phyloP scores from a whole-genome alignment of 2,329 filamentous ascomycete genomes.

The Xylariaceae sp. region DNA sequence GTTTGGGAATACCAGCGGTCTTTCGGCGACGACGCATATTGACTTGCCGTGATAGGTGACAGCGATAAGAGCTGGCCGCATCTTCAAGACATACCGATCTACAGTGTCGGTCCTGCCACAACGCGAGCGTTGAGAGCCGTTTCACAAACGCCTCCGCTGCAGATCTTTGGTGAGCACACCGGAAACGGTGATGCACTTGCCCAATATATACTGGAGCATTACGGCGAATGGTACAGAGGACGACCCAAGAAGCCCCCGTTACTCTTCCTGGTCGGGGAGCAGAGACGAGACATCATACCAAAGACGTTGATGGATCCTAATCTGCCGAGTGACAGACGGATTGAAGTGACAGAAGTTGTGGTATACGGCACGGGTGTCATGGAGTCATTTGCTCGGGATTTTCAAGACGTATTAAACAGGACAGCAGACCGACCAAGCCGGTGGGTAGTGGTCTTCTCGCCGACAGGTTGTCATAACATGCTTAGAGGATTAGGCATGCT shows the following conservation, averaged over 20 bases:
- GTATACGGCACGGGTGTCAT: slow-evolving; percentile 88
- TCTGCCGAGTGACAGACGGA: slow-evolving; percentile 53
- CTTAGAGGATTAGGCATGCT: slow-evolving; percentile 56
- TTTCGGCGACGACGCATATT: slow-evolving; percentile 24
- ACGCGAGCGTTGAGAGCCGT: slow-evolving; percentile 70
- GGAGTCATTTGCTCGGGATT: slow-evolving; percentile 73
- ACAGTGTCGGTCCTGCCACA: slow-evolving; percentile 81
- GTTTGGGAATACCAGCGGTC: slow-evolving; percentile 8
- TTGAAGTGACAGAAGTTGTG: slow-evolving; percentile 75
- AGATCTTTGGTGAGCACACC: slow-evolving; percentile 77
- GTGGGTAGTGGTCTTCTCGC: slow-evolving; percentile 79
- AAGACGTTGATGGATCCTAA: slow-evolving; percentile 67
- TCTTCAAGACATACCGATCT: slow-evolving; percentile 63
- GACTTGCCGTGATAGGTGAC: slow-evolving; percentile 31
- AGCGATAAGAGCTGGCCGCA: slow-evolving; percentile 49
- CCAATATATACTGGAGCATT: slow-evolving; percentile 77
- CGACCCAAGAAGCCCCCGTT: slow-evolving; percentile 60
- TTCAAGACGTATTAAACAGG: slow-evolving; percentile 53
- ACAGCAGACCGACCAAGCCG: slow-evolving; percentile 48
- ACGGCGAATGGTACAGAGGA: slow-evolving; percentile 56
- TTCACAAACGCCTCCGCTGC: slow-evolving; percentile 51
- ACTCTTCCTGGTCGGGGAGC: slow-evolving; percentile 88
- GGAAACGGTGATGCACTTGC: slow-evolving; percentile 85
- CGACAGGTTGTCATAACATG: slow-evolving; percentile 65
- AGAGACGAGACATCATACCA: slow-evolving; percentile 87